These are phyloP conservation scores for Talaromyces sp. DNA, from an alignment of 2,329 filamentous ascomycete species.

Conservation along the genomic window DNA sequence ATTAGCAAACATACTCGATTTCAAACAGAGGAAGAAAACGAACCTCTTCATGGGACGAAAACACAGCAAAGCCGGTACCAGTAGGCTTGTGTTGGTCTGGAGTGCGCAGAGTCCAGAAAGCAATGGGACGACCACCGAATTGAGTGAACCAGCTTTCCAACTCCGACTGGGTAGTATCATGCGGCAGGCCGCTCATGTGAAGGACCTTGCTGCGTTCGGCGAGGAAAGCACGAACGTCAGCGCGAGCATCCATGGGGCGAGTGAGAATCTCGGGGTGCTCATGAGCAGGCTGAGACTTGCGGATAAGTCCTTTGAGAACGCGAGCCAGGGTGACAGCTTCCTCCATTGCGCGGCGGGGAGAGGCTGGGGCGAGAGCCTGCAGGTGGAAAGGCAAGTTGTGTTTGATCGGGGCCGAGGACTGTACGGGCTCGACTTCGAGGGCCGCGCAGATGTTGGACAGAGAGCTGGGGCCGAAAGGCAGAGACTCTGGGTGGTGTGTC, in stretches of 20 bases:
- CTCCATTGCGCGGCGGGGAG: constrained; percentile 93
- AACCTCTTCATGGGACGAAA: constrained; percentile 98
- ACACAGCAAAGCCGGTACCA: constrained; percentile 94
- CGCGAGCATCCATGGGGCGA: constrained; percentile 91
- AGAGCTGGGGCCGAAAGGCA: constrained; percentile 93
- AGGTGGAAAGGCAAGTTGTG: constrained; percentile 97
- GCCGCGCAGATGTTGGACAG: constrained; percentile 97
- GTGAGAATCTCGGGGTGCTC: constrained; percentile 94
- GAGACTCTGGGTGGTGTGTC: constrained; percentile 93
- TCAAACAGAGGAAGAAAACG: background rate
- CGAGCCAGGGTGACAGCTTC: constrained; percentile 91
- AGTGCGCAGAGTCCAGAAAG: constrained; percentile 96
- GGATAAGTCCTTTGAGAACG: constrained; percentile 85
- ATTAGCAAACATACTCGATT: background rate
- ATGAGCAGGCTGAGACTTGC: constrained; percentile 89
- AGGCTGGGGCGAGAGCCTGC: constrained; percentile 90
- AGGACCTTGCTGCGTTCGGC: constrained; percentile 96
- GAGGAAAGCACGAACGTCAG: constrained; percentile 92
- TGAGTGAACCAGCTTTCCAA: constrained; percentile 99
- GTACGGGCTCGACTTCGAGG: constrained; percentile 94
- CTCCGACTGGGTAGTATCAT: constrained; percentile 97
- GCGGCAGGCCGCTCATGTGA: constrained; percentile 93
- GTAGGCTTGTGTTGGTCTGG: constrained; percentile 99
- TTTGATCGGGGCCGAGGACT: constrained; percentile 96
- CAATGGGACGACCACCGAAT: constrained; percentile 94